Conservation (phyloP, 2,329 filamentous ascomycete genomes). For the Sclerotinia spermophila region DNA sequence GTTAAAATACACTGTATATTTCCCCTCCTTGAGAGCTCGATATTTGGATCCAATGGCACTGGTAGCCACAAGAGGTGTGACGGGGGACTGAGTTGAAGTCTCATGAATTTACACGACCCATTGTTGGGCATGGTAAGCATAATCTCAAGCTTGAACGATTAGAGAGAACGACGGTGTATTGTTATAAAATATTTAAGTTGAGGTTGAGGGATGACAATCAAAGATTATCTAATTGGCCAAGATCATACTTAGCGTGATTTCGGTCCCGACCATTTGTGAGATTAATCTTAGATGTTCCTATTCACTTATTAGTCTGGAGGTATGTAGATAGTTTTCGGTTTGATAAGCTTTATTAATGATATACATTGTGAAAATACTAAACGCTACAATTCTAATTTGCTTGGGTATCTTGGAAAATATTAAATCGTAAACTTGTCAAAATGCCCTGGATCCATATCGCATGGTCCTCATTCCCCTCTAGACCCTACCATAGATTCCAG, state of each 20-base stretch:
- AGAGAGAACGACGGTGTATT: background rate
- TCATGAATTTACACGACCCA: background rate
- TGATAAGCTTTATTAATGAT: background rate
- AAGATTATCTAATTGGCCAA: slow-evolving; percentile 8
- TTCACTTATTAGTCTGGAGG: background rate
- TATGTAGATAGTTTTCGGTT: no score
- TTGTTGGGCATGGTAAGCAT: background rate
- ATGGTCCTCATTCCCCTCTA: slow-evolving; percentile 23
- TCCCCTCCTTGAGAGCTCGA: background rate
- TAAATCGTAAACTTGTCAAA: background rate
- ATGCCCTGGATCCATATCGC: background rate
- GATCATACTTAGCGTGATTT: slow-evolving; percentile 1
- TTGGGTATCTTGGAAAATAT: slow-evolving; percentile 12
- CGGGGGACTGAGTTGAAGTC: background rate
- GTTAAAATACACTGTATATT: background rate
- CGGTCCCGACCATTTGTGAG: background rate
- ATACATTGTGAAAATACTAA: background rate
- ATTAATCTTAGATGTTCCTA: background rate
- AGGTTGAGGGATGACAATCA: slow-evolving; percentile 16
- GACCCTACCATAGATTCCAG: slow-evolving; percentile 63
- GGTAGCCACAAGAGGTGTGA: background rate
- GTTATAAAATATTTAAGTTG: background rate
- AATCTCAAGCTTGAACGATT: no score
- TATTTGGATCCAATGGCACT: background rate
- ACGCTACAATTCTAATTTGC: background rate